Percentiles rank a stretch among this genome's conserved stretches.
phyloP scores from a whole-genome alignment of 441 rosid genomes.

The Heliophila coronopifolia region DNA sequence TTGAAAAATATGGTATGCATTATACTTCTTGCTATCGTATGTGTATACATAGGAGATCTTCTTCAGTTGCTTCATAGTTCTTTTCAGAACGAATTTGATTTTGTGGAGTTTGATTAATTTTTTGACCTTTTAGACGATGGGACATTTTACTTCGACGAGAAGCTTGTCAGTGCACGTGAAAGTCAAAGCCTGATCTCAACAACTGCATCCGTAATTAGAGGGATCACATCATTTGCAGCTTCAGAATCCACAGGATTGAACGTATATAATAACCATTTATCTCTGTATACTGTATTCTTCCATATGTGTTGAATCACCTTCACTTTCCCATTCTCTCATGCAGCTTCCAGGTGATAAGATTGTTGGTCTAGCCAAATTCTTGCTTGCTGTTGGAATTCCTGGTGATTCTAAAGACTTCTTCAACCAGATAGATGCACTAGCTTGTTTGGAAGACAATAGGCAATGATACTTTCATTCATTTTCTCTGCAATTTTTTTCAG shows the following conservation, averaged over 20 bases:
- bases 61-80: not conserved
- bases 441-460: conserved; percentile 76
- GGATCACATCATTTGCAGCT: conserved; percentile 60
- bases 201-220: conserved; percentile 76
- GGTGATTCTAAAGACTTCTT: conserved; percentile 75
- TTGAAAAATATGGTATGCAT: conserved; percentile 67
- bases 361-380: conserved; percentile 78
- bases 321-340: conserved; percentile 31
- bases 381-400: conserved; percentile 80
- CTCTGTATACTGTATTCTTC: not conserved
- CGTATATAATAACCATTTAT: conserved; percentile 37
- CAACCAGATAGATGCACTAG: conserved; percentile 75
- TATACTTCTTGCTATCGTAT: conserved; percentile 2
- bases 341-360: conserved; percentile 73
- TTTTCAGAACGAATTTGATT: not conserved
- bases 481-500: not conserved
- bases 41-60: not conserved
- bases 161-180: conserved; percentile 43
- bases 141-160: conserved; percentile 73
- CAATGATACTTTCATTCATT: conserved; percentile 29
- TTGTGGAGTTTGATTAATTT: not conserved
- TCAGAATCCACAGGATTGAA: conserved; percentile 49
- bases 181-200: conserved; percentile 63
- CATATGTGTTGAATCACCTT: conserved; percentile 16
- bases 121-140: conserved; percentile 59